Conservation (phyloP, 768 basidiomycete species). For the Nidularia pulvinata region DNA sequence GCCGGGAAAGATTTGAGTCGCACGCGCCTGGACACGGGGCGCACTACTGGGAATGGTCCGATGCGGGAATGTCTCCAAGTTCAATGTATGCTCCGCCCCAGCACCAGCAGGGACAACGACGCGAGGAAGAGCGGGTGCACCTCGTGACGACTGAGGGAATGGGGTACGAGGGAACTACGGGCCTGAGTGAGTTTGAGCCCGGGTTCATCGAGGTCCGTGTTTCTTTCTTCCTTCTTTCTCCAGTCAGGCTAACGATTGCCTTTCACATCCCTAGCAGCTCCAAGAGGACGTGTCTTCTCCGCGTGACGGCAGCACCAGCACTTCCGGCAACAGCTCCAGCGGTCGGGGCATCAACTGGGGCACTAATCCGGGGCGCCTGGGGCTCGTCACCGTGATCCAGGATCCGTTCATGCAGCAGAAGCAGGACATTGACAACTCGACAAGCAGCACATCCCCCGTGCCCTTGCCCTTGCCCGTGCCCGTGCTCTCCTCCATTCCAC, state of each 20-base stretch:
- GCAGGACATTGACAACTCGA: too few species aligned
- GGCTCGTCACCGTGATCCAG: constrained; percentile 17
- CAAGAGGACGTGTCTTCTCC: too few species aligned
- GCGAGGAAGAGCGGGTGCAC: too few species aligned
- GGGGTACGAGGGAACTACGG: neutral
- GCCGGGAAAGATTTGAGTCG: too few species aligned
- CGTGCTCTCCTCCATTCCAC: too few species aligned
- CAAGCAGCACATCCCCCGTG: too few species aligned
- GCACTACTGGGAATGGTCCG: too few species aligned
- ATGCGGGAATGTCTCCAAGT: too few species aligned
- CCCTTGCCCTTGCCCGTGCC: too few species aligned
- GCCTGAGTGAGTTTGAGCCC: neutral
- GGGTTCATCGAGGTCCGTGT: neutral
- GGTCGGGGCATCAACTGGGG: constrained; percentile 20
- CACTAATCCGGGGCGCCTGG: constrained; percentile 12
- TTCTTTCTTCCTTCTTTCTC: neutral
- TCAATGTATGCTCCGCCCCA: neutral
- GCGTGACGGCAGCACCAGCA: too few species aligned
- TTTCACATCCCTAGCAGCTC: constrained; percentile 14
- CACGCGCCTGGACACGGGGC: too few species aligned
- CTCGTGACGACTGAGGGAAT: neutral
- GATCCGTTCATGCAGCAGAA: constrained; percentile 16
- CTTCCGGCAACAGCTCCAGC: constrained; percentile 11
- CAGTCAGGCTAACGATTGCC: neutral
- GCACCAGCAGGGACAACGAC: too few species aligned